Conservation (phyloP, 305 asterid genomes). For the Petunia hybrid region DNA sequence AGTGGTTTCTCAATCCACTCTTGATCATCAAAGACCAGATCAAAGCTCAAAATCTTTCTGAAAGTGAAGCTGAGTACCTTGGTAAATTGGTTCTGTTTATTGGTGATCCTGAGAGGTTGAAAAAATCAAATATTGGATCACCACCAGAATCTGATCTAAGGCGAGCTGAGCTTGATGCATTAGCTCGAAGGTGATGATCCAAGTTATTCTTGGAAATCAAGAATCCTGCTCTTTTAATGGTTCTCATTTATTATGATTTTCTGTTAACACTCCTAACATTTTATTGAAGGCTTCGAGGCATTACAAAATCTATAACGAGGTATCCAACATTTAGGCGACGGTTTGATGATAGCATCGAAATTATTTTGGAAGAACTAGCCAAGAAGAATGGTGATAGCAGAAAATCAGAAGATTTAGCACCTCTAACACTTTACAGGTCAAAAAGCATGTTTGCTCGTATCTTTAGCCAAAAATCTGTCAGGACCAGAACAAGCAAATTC, state of each 20-base stretch:
- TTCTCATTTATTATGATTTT: neutral
- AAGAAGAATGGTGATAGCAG: conserved; percentile 51
- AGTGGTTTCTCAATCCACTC: conserved; percentile 89
- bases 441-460: conserved; percentile 62
- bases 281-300: conserved; percentile 69
- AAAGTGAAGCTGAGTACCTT: conserved; percentile 76
- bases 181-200: conserved; percentile 76
- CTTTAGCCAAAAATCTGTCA: conserved; percentile 65
- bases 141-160: conserved; percentile 74
- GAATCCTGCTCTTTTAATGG: neutral
- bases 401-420: conserved; percentile 30
- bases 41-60: conserved; percentile 74
- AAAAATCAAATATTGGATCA: conserved; percentile 46
- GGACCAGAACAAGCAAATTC: conserved; percentile 43
- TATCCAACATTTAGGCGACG: conserved; percentile 92
- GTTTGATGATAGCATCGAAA: conserved; percentile 63
- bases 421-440: conserved; percentile 53
- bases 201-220: no score
- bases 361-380: conserved; percentile 62
- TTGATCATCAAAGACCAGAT: conserved; percentile 85
- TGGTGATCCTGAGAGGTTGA: conserved; percentile 65
- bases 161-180: conserved; percentile 82
- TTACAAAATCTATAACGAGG: conserved; percentile 79
- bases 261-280: conserved; percentile 26
- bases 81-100: conserved; percentile 65